These are phyloP conservation scores for Nicotiana sylvestris DNA, from an alignment of 257 asterid species.

Conservation along the genomic window DNA sequence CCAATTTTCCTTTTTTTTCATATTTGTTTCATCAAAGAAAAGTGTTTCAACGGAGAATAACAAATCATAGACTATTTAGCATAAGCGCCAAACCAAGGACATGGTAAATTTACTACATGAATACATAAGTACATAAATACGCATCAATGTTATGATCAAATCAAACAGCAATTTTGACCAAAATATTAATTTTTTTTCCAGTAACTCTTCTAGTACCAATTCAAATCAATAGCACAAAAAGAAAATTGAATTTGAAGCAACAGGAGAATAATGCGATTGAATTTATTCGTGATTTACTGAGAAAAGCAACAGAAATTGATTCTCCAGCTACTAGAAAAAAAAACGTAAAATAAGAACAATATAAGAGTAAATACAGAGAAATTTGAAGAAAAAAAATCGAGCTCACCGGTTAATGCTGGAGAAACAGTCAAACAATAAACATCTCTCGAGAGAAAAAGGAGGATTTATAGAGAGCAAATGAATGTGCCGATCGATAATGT, in stretches of 20 bases:
- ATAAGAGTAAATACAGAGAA: neutral
- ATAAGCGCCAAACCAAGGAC: neutral
- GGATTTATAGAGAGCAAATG: slow-evolving; percentile 17
- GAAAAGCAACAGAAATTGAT: neutral
- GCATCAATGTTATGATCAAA: neutral
- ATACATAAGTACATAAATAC: neutral
- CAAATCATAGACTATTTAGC: neutral
- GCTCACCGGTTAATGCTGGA: slow-evolving; percentile 15
- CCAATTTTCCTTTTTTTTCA: neutral
- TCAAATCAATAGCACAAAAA: neutral
- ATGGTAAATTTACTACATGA: neutral
- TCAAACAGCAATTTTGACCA: neutral
- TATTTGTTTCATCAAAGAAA: neutral
- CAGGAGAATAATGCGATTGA: neutral
- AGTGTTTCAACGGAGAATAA: slow-evolving; percentile 7
- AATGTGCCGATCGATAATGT: slow-evolving; percentile 38
- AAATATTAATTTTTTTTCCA: neutral
- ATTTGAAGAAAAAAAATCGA: neutral
- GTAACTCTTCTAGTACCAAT: neutral
- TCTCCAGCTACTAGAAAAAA: neutral
- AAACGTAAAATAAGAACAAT: neutral
- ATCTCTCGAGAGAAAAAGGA: slow-evolving; percentile 31
- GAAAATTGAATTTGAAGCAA: slow-evolving; percentile 10
- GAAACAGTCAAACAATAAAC: slow-evolving; percentile 1
- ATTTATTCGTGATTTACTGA: neutral